Percentiles rank a stretch among this genome's conserved stretches.
Conservation (phyloP, 192 early-diverging fungal species). For the Backusella macrospora region DNA sequence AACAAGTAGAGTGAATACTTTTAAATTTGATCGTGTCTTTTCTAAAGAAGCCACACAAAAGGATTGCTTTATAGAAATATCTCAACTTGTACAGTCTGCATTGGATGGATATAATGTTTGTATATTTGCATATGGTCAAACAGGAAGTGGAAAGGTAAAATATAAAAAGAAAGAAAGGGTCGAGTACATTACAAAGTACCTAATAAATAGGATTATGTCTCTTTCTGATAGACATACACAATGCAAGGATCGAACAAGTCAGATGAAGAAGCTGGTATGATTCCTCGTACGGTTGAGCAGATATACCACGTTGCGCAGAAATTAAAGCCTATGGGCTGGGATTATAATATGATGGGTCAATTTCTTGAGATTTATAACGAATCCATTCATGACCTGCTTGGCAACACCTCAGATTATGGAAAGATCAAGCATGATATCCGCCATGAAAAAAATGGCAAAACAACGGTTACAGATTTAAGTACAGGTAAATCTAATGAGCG, state of each 20-base stretch:
- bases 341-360: slow-evolving; percentile 84
- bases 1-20: slow-evolving; percentile 65
- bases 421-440: slow-evolving; percentile 83
- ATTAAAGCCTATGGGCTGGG: slow-evolving; percentile 81
- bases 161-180: background rate
- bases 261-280: slow-evolving; percentile 73
- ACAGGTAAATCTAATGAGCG: slow-evolving; percentile 44
- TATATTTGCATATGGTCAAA: slow-evolving; percentile 97
- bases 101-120: slow-evolving; percentile 97
- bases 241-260: slow-evolving; percentile 69
- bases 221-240: slow-evolving; percentile 61
- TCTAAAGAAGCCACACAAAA: slow-evolving; percentile 66
- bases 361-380: slow-evolving; percentile 99
- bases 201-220: background rate
- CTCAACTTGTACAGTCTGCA: slow-evolving; percentile 93
- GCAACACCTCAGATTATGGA: slow-evolving; percentile 38
- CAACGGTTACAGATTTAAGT: slow-evolving; percentile 76
- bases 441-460: slow-evolving; percentile 77
- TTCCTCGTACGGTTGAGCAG: slow-evolving; percentile 89
- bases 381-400: slow-evolving; percentile 81
- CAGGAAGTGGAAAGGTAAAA: slow-evolving; percentile 81
- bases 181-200: background rate
- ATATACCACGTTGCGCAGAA: slow-evolving; percentile 80
- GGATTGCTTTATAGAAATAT: slow-evolving; percentile 92
- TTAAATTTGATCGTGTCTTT: slow-evolving; percentile 90